These are phyloP conservation scores for Fragilaria crotonensis DNA, from an alignment of 108 stramenopile genomes.

Conservation along the genomic window DNA sequence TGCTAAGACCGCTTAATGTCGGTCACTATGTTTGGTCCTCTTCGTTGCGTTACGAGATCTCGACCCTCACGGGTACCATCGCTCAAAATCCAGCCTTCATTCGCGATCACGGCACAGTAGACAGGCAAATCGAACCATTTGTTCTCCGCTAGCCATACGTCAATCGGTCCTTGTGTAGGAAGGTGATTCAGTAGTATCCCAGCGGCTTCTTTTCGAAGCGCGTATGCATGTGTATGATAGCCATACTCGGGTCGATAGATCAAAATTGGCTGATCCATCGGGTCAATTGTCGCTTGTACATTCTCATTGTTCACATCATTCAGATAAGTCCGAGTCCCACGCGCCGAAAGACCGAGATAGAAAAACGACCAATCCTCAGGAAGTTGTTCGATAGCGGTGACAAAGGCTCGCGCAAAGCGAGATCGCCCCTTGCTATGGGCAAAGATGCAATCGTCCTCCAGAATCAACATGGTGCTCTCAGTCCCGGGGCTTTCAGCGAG, in stretches of 20 bases:
- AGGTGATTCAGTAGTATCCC: slow-evolving; percentile 11
- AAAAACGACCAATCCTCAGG: slow-evolving; percentile 33
- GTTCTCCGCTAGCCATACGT: slow-evolving; percentile 53
- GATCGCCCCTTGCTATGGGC: not conserved
- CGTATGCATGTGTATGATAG: slow-evolving; percentile 46
- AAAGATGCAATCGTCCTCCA: slow-evolving; percentile 25
- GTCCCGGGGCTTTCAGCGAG: not conserved
- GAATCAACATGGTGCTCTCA: slow-evolving; percentile 13
- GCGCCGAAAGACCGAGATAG: slow-evolving; percentile 42
- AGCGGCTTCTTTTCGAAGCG: slow-evolving; percentile 21
- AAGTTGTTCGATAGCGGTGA: slow-evolving; percentile 6
- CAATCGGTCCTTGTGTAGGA: slow-evolving; percentile 34
- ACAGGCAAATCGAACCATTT: slow-evolving; percentile 36
- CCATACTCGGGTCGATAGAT: slow-evolving; percentile 38
- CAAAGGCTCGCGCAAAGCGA: slow-evolving; percentile 17
- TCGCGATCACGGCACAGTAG: slow-evolving; percentile 21
- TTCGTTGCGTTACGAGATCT: slow-evolving; percentile 8
- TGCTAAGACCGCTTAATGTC: too few relatives aligned
- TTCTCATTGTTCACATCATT: not conserved
- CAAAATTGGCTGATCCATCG: not conserved
- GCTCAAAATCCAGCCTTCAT: slow-evolving; percentile 22
- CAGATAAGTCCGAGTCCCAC: slow-evolving; percentile 17
- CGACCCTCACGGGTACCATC: slow-evolving; percentile 12
- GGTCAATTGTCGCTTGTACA: not conserved
- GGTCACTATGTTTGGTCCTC: not conserved